phyloP scores from a whole-genome alignment of 441 rosid species.

The Erodium trifolium region DNA sequence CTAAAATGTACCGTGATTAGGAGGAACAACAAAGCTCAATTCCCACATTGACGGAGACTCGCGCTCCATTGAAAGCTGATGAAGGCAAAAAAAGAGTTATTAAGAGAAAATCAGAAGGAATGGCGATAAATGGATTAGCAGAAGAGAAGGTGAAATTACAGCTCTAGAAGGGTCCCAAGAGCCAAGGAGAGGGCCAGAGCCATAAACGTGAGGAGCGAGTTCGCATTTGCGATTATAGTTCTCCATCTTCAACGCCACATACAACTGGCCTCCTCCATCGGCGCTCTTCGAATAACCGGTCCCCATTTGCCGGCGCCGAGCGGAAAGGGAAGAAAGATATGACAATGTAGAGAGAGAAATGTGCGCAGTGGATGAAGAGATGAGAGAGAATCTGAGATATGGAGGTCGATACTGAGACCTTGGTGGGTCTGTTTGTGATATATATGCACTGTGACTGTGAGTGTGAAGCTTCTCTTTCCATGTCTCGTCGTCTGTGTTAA shows the following conservation, averaged over 20 bases:
- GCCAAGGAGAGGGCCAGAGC: slow-evolving; percentile 81
- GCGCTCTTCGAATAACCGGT: neutral
- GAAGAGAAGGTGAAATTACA: slow-evolving; percentile 26
- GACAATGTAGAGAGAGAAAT: neutral
- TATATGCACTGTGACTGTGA: neutral
- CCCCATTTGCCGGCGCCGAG: neutral
- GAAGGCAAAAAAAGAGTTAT: neutral
- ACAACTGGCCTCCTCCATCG: slow-evolving; percentile 57
- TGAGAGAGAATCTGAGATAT: neutral
- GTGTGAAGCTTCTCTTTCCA: neutral
- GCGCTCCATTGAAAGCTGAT: slow-evolving; percentile 73
- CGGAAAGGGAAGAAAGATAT: neutral
- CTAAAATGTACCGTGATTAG: slow-evolving; percentile 63
- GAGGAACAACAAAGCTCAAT: slow-evolving; percentile 88
- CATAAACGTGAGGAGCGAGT: slow-evolving; percentile 85
- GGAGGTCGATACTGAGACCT: neutral
- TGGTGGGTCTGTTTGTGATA: neutral
- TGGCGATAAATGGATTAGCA: neutral
- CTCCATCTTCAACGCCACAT: slow-evolving; percentile 83
- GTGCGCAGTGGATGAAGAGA: neutral
- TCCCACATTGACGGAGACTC: slow-evolving; percentile 89
- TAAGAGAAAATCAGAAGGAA: neutral
- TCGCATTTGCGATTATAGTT: slow-evolving; percentile 64
- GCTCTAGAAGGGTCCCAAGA: slow-evolving; percentile 93
- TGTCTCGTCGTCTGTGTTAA: too few species aligned